A percentile compares a stretch with the other conserved stretches of the same genome.
Conservation (phyloP, 345 rosid species). For the Gossypium bickii region DNA sequence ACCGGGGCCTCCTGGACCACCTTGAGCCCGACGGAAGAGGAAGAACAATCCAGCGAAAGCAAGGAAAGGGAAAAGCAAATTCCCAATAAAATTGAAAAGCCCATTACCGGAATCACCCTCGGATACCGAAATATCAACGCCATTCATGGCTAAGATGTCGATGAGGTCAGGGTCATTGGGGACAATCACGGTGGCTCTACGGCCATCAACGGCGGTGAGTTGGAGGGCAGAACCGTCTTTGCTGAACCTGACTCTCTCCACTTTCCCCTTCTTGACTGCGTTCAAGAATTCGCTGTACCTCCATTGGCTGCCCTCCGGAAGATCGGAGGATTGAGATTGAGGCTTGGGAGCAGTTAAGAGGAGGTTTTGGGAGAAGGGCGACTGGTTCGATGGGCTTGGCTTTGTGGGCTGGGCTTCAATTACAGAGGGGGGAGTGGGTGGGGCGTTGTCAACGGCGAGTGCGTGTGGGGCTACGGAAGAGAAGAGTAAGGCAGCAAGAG, state of each 20-base stretch:
- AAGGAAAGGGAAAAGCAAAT: conserved; percentile 55
- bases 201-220: conserved; percentile 58
- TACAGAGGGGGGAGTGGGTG: conserved; percentile 35
- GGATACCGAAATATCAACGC: conserved; percentile 71
- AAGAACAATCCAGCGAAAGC: conserved; percentile 66
- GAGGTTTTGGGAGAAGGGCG: conserved; percentile 50
- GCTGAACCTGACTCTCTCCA: conserved; percentile 72
- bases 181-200: conserved; percentile 58
- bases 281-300: conserved; percentile 77
- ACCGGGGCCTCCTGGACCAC: conserved; percentile 79
- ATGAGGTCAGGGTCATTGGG: conserved; percentile 71
- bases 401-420: conserved; percentile 45
- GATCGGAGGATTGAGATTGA: conserved; percentile 46
- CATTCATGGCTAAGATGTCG: conserved; percentile 73
- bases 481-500: conserved; percentile 47
- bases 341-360: conserved; percentile 58
- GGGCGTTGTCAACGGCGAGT: conserved; percentile 39
- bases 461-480: conserved; percentile 48
- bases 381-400: conserved; percentile 35
- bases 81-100: conserved; percentile 54
- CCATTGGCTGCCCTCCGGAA: conserved; percentile 59
- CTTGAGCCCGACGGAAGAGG: conserved; percentile 61
- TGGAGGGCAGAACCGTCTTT: conserved; percentile 57
- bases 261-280: conserved; percentile 73
- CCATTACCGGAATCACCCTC: conserved; percentile 79